Percentiles rank a stretch among this genome's conserved stretches.
These are phyloP conservation scores for Vigna radiata DNA, from an alignment of 306 rosid species.

Conservation along the genomic window DNA sequence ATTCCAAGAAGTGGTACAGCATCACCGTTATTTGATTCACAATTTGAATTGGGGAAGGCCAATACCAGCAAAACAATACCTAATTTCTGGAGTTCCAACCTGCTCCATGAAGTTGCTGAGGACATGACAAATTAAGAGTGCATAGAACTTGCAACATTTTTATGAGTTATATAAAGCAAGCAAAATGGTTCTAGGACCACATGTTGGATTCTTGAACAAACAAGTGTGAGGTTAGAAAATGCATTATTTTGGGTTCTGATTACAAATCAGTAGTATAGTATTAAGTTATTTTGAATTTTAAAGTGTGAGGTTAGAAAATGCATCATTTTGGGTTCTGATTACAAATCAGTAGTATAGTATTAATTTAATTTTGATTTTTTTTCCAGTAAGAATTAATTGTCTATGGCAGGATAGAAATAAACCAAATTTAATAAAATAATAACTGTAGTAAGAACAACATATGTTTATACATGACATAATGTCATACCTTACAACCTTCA, in stretches of 20 bases:
- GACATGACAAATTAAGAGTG: background rate
- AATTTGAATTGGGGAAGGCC: background rate
- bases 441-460: background rate
- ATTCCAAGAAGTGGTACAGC: background rate
- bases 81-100: constrained; percentile 5
- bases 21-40: background rate
- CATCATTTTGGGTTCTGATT: constrained; percentile 5
- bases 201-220: too few relatives aligned
- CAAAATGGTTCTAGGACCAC: background rate
- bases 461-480: constrained; percentile 32
- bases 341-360: background rate
- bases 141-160: constrained; percentile 2
- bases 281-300: background rate
- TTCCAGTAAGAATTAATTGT: background rate
- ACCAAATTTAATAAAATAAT: background rate
- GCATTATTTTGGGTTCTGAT: background rate
- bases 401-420: constrained; percentile 12
- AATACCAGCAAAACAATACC: background rate
- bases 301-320: too few relatives aligned
- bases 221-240: too few relatives aligned
- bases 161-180: background rate
- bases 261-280: background rate
- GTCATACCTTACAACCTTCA: constrained; percentile 66
- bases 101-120: background rate
- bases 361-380: background rate